Evolutionary conservation across 805 yeast genomes (phyloP).

Genomic region (Wickerhamiella allomyrinae): DNA sequence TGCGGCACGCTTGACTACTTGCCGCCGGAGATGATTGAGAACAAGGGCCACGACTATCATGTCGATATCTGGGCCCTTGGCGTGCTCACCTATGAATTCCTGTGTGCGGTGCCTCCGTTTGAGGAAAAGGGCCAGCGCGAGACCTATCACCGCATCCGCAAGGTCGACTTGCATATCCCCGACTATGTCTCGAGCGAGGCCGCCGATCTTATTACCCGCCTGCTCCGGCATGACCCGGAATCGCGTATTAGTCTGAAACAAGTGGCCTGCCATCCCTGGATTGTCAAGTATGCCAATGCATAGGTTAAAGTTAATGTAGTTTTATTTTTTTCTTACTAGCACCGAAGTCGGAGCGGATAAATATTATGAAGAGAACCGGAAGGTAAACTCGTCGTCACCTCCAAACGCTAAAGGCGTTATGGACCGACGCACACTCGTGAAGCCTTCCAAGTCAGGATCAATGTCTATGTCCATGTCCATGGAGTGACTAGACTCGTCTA

Average conservation of each 20-base stretch:
- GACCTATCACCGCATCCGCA: conserved; percentile 68
- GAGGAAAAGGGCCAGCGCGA: conserved; percentile 59
- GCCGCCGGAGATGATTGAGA: conserved; percentile 90
- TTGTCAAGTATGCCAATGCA: conserved; percentile 39
- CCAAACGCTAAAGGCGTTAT: not conserved
- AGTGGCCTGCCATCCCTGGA: conserved; percentile 75
- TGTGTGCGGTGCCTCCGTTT: conserved; percentile 85
- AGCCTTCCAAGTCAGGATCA: not conserved
- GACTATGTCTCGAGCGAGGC: conserved; percentile 58
- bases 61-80: conserved; percentile 95
- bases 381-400: conserved; percentile 18
- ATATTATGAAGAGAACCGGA: conserved; percentile 12
- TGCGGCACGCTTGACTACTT: conserved; percentile 92
- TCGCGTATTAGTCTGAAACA: conserved; percentile 47
- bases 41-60: conserved; percentile 56
- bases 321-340: too few species aligned
- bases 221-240: conserved; percentile 56
- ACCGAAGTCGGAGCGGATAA: not conserved
- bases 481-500: not conserved
- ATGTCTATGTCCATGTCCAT: not conserved
- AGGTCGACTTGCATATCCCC: conserved; percentile 66
- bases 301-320: not conserved
- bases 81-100: conserved; percentile 65
- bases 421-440: not conserved
- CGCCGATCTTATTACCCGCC: conserved; percentile 47